Evolutionary conservation across 2,329 filamentous ascomycete species (phyloP).

Genomic region (Truncatella angustata): DNA sequence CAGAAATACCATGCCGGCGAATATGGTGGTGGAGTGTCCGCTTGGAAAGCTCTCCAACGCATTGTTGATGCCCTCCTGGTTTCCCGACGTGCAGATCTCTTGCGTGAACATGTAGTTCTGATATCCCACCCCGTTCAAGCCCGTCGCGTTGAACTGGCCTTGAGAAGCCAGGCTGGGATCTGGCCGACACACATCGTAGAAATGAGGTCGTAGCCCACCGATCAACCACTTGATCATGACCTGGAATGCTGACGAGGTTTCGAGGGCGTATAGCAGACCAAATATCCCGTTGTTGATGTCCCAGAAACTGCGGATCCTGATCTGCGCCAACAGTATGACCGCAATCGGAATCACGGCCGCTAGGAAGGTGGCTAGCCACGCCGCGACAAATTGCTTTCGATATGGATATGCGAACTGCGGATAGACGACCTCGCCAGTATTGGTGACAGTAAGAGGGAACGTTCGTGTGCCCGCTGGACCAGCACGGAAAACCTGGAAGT

Average conservation of each 20-base stretch:
- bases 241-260: conserved; percentile 61
- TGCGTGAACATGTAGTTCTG: conserved; percentile 61
- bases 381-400: conserved; percentile 60
- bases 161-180: conserved; percentile 37
- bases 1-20: conserved; percentile 62
- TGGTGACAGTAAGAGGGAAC: conserved; percentile 59
- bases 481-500: conserved; percentile 46
- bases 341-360: conserved; percentile 55
- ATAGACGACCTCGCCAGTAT: conserved; percentile 60
- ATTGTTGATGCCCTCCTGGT: conserved; percentile 55
- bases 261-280: conserved; percentile 59
- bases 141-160: conserved; percentile 34
- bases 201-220: conserved; percentile 62
- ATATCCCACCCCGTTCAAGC: conserved; percentile 48
- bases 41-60: conserved; percentile 66
- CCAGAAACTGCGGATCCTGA: conserved; percentile 56
- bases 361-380: conserved; percentile 56
- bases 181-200: conserved; percentile 63
- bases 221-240: conserved; percentile 66
- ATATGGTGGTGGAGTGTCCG: conserved; percentile 65
- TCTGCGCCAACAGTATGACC: conserved; percentile 55
- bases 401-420: conserved; percentile 64
- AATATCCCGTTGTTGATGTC: conserved; percentile 62
- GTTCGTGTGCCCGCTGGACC: conserved; percentile 55
- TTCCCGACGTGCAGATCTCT: conserved; percentile 57